Percentiles rank a stretch among this genome's conserved stretches.
Evolutionary conservation across 768 basidiomycete genomes (phyloP).

Genomic region (Rhodotorula sphaerocarpa): DNA sequence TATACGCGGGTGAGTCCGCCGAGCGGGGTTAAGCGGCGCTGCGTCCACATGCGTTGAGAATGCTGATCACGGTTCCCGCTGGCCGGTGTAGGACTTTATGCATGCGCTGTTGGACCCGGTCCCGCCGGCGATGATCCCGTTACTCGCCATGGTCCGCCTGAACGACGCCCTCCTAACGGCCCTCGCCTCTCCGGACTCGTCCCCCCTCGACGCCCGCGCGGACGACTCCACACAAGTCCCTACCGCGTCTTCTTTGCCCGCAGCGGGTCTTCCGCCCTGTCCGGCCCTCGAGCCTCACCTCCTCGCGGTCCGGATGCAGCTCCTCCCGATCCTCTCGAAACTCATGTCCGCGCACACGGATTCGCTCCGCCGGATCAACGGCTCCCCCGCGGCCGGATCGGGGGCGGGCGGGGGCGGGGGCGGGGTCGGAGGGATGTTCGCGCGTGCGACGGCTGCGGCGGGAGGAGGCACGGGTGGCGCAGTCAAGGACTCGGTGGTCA

Average conservation of each 20-base stretch:
- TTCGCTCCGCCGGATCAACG: constrained; percentile 70
- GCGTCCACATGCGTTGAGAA: background rate
- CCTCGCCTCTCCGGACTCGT: constrained; percentile 71
- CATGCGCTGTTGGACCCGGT: constrained; percentile 59
- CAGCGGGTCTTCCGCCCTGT: constrained; percentile 51
- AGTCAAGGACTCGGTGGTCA: constrained; percentile 63
- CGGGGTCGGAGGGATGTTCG: constrained; percentile 58
- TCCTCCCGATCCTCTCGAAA: constrained; percentile 93
- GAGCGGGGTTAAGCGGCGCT: background rate
- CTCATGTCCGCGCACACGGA: constrained; percentile 76
- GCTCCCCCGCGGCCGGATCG: constrained; percentile 53
- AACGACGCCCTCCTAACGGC: constrained; percentile 70
- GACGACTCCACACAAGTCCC: background rate
- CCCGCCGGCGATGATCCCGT: constrained; percentile 60
- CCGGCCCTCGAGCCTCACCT: constrained; percentile 73
- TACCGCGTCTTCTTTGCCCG: background rate
- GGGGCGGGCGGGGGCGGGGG: constrained; percentile 37
- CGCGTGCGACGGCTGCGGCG: constrained; percentile 36
- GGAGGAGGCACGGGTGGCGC: constrained; percentile 23
- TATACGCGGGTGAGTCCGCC: constrained; percentile 51
- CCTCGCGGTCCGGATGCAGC: constrained; percentile 66
- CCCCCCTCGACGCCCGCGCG: constrained; percentile 61
- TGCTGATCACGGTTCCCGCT: too few species aligned
- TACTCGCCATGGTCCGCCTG: constrained; percentile 84
- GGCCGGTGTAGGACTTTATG: constrained; percentile 63